Percentiles rank a stretch among this genome's conserved stretches.
These are phyloP conservation scores for Piromyces finnis DNA, from an alignment of 192 early-diverging fungal species.

Conservation along the genomic window DNA sequence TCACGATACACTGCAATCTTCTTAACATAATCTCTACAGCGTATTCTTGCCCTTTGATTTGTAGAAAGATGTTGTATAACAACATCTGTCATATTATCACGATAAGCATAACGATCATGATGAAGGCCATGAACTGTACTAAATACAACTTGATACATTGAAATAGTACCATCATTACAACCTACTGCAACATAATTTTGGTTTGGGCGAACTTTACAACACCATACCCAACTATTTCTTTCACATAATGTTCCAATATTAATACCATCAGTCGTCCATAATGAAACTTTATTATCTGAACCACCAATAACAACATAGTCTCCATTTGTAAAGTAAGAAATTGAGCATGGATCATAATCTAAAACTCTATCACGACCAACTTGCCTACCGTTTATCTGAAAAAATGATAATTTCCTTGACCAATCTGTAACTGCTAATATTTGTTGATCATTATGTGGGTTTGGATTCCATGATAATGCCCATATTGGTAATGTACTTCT, in stretches of 20 bases:
- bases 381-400: constrained; percentile 25
- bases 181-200: constrained; percentile 31
- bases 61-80: constrained; percentile 35
- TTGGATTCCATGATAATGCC: constrained; percentile 30
- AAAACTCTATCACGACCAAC: constrained; percentile 36
- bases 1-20: constrained; percentile 36
- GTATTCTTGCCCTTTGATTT: constrained; percentile 27
- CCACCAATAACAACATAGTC: constrained; percentile 31
- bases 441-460: constrained; percentile 15
- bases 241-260: constrained; percentile 22
- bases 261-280: constrained; percentile 36
- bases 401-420: constrained; percentile 32
- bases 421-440: constrained; percentile 34
- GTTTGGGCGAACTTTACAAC: constrained; percentile 20
- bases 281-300: constrained; percentile 26
- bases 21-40: constrained; percentile 38
- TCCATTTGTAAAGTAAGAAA: constrained; percentile 23
- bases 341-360: constrained; percentile 22
- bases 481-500: constrained; percentile 21
- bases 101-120: constrained; percentile 31
- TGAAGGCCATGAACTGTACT: constrained; percentile 38
- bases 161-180: constrained; percentile 27
- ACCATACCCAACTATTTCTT: constrained; percentile 28
- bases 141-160: constrained; percentile 26
- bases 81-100: constrained; percentile 40